phyloP scores from a whole-genome alignment of 106 monocot genomes.

The Hemerocallis citrina region DNA sequence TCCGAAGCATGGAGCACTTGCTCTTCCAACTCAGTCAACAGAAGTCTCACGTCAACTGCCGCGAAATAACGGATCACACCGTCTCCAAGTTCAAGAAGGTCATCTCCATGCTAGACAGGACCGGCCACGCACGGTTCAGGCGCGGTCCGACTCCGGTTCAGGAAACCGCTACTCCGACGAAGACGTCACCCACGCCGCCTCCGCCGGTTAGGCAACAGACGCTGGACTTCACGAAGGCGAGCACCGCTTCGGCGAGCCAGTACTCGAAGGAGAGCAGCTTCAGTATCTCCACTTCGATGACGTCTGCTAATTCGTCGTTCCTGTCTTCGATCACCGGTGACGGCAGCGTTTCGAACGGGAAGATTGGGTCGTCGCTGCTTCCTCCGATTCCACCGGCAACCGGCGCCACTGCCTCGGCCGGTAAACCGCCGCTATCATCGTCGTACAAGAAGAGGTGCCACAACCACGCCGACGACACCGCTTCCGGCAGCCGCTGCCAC shows the following conservation, averaged over 20 bases:
- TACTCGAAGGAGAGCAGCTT: slow-evolving; percentile 11
- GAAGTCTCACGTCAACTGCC: slow-evolving; percentile 33
- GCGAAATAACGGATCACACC: slow-evolving; percentile 70
- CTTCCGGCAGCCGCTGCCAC: slow-evolving; percentile 69
- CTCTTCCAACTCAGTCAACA: slow-evolving; percentile 50
- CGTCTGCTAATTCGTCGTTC: slow-evolving; percentile 73
- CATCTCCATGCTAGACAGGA: slow-evolving; percentile 73
- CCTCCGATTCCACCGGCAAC: not conserved
- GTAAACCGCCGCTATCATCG: slow-evolving; percentile 54
- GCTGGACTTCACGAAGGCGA: slow-evolving; percentile 35
- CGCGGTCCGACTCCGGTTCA: slow-evolving; percentile 27
- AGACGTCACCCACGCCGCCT: not conserved
- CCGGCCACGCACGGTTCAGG: slow-evolving; percentile 90
- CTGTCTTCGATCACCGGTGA: slow-evolving; percentile 79
- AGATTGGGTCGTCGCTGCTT: slow-evolving; percentile 16
- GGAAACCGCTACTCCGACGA: not conserved
- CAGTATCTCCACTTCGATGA: slow-evolving; percentile 28
- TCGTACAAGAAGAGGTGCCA: slow-evolving; percentile 45
- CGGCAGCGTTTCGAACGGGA: slow-evolving; percentile 78
- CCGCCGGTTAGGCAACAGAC: slow-evolving; percentile 6
- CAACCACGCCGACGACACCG: slow-evolving; percentile 38
- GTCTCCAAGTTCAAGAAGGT: slow-evolving; percentile 86
- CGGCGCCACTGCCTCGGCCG: slow-evolving; percentile 9
- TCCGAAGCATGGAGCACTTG: slow-evolving; percentile 58
- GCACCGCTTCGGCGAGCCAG: not conserved